Base-by-base conservation (phyloP, 108 stramenopile genomes). In the Nitzschia sp. region DNA sequence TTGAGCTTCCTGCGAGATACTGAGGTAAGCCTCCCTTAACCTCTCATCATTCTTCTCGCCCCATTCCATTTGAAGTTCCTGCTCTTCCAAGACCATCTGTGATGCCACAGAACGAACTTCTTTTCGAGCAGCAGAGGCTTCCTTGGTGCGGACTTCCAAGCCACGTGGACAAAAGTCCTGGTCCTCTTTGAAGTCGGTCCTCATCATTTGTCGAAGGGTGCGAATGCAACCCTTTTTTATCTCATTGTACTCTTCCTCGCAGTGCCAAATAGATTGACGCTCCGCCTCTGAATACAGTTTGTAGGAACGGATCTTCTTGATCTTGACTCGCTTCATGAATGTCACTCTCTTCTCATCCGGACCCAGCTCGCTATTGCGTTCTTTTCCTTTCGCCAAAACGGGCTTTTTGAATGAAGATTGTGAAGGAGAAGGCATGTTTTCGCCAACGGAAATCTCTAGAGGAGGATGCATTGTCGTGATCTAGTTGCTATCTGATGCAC, bases 241-340 rank as follows among this genome's bases (percentile, higher is more conserved):
- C 15, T 29, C 32, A 0, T 1, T 21, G 21, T 52, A 52, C 21
- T 65, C 64, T 2, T 52, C 48, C 48, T 50, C 50, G 6, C 21
- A n/a, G 30, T 65, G 27, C 64, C 64, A 65, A 22, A 35, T 3
- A 26, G 64, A 28, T 25, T 30, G 16, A 33, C 30, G 48, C 29
- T 65, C 64, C n/a, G 17, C 22, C 1, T 65, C 32, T 35, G 47
- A 33, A 23, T 52, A 65, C 19, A 53, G 16, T 17, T 26, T 50
- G 30, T 65, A 32, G 4, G 64, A 48, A 33, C 64, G 64, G 32
- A 65, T 53, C 64, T 65, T 65, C 48, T 65, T 65, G 26, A 65
- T 34, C 27, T 34, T 50, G 29, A 65, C 64, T 32, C 64, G 64
- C 26, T 65, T 65, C 21, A 21, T 23, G 28, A 65, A 65, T 29